Percentiles rank a stretch among this genome's conserved stretches.
Conservation (phyloP, 805 yeast genomes). For the Yamadazyma laniorum region DNA sequence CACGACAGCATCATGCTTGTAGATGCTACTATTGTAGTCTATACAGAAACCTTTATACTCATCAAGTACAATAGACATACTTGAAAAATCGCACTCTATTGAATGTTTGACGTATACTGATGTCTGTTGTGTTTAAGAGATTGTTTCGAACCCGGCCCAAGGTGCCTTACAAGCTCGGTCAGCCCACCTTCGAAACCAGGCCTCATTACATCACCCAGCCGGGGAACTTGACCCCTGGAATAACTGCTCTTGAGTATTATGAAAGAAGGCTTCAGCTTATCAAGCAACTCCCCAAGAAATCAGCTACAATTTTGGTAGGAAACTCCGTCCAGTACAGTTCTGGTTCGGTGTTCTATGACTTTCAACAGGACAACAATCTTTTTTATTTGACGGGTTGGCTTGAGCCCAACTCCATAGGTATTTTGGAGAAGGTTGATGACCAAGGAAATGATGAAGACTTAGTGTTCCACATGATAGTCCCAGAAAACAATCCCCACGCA, state of each 20-base stretch:
- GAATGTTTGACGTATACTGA: neutral
- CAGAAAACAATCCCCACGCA: conserved; percentile 68
- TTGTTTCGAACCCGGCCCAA: conserved; percentile 7
- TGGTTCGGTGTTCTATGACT: conserved; percentile 87
- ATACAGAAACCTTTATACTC: conserved; percentile 15
- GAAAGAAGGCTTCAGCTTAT: conserved; percentile 65
- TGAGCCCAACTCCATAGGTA: conserved; percentile 76
- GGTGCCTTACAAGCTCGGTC: conserved; percentile 58
- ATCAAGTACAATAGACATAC: conserved; percentile 13
- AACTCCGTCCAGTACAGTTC: conserved; percentile 73
- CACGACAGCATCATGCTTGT: conserved; percentile 3
- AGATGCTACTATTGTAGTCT: conserved; percentile 5
- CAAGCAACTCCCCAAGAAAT: conserved; percentile 53
- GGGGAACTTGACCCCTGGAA: conserved; percentile 88
- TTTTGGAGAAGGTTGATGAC: conserved; percentile 60
- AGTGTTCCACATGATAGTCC: conserved; percentile 77
- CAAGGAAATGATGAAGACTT: conserved; percentile 48
- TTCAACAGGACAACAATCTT: conserved; percentile 88
- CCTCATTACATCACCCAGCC: conserved; percentile 65
- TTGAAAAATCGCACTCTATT: neutral
- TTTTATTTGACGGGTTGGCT: conserved; percentile 89
- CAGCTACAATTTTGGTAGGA: conserved; percentile 76
- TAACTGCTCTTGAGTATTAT: conserved; percentile 78
- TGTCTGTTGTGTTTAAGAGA: conserved; percentile 5
- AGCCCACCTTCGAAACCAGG: conserved; percentile 82